Evolutionary conservation across 2,329 filamentous ascomycete species (phyloP).

Genomic region (Clarireedia hainanense): DNA sequence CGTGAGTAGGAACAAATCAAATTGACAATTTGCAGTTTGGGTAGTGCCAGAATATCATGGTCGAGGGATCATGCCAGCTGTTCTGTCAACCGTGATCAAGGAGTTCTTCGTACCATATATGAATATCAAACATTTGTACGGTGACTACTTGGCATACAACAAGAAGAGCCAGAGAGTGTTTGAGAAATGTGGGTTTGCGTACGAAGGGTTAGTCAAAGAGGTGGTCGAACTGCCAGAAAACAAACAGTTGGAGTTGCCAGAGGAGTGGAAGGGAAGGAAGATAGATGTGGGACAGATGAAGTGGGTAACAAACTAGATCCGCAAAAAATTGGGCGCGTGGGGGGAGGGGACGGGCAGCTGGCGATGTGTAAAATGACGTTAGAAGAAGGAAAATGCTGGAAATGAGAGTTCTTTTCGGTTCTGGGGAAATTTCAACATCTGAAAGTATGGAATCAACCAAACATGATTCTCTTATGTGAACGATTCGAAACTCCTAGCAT

Average conservation of each 20-base stretch:
- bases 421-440: no score
- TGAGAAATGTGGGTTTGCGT: slow-evolving; percentile 13
- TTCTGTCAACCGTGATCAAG: not conserved
- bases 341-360: not conserved
- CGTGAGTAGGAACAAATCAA: not conserved
- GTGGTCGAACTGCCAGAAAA: not conserved
- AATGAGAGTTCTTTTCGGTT: no score
- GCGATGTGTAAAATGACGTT: not conserved
- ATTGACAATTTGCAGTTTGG: slow-evolving; percentile 1
- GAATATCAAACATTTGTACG: slow-evolving; percentile 1
- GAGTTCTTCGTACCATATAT: slow-evolving; percentile 11
- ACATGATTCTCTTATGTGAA: no score
- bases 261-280: not conserved
- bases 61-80: slow-evolving; percentile 7
- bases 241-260: not conserved
- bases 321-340: not conserved
- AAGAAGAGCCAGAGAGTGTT: slow-evolving; percentile 8
- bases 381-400: no score
- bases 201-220: not conserved
- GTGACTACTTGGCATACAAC: slow-evolving; percentile 6
- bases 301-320: not conserved
- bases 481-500: no score
- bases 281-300: not conserved
- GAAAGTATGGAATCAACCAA: no score
- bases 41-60: slow-evolving; percentile 7